Evolutionary conservation across 139 green algal genomes (phyloP).

Genomic region (Chloropicon primus): DNA sequence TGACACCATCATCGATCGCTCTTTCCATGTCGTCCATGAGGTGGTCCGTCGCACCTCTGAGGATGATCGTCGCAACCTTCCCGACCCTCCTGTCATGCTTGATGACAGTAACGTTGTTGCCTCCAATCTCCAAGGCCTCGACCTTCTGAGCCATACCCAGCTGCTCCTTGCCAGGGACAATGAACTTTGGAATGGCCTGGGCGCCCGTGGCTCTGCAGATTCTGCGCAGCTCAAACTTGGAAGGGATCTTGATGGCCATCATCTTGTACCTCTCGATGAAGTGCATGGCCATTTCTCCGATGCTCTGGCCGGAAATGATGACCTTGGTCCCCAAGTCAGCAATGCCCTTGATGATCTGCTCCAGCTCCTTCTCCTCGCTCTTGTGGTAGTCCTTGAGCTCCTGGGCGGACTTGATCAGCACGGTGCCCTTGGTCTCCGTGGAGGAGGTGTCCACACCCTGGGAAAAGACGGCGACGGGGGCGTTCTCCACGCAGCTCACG

Average conservation of each 20-base stretch:
- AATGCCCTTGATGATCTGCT: constrained; percentile 75
- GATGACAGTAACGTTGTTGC: constrained; percentile 37
- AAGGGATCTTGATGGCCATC: constrained; percentile 70
- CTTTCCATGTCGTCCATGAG: constrained; percentile 88
- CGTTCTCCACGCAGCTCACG: constrained; percentile 58
- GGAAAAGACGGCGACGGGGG: constrained; percentile 82
- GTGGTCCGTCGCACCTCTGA: constrained; percentile 79
- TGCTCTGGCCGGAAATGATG: constrained; percentile 57
- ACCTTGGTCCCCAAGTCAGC: constrained; percentile 55
- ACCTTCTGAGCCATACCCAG: constrained; percentile 56
- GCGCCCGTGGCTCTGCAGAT: constrained; percentile 74
- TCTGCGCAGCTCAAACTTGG: constrained; percentile 94
- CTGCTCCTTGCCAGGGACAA: constrained; percentile 48
- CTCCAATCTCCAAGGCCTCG: constrained; percentile 72
- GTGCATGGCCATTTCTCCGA: constrained; percentile 97
- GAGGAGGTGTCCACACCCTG: constrained; percentile 60
- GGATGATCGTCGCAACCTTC: constrained; percentile 70
- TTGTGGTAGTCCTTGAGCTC: constrained; percentile 86
- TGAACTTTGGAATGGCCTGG: constrained; percentile 44
- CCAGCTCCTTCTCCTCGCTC: constrained; percentile 77
- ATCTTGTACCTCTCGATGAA: constrained; percentile 88
- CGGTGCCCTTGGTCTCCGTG: constrained; percentile 89
- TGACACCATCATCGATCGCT: constrained; percentile 90
- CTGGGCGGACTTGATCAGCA: constrained; percentile 82
- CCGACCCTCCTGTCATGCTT: constrained; percentile 43